phyloP scores from a whole-genome alignment of 192 early-diverging fungal genomes.

The Lobosporangium transversale region DNA sequence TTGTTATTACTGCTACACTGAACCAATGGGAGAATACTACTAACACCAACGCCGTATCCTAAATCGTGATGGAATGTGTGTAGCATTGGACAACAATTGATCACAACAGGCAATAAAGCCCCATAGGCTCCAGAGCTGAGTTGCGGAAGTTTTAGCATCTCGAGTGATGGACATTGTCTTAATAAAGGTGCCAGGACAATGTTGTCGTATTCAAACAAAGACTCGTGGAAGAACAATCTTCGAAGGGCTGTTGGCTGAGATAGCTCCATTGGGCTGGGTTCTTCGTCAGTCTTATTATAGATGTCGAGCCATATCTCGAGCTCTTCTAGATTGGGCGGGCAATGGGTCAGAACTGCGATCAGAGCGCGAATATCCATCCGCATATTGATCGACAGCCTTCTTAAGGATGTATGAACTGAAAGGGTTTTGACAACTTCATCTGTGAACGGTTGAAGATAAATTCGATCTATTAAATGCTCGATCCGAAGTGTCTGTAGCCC shows the following conservation, averaged over 20 bases:
- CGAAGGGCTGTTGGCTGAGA: neutral
- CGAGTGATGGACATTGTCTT: neutral
- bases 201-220: neutral
- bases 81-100: neutral
- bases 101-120: neutral
- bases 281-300: neutral
- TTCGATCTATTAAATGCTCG: neutral
- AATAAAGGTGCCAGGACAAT: neutral
- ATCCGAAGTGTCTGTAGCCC: neutral
- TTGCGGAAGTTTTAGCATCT: neutral
- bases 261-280: neutral
- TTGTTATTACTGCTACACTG: neutral
- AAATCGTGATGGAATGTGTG: neutral
- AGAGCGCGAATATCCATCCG: neutral
- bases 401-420: neutral
- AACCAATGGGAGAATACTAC: neutral
- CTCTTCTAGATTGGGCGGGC: neutral
- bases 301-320: neutral
- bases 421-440: neutral
- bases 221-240: neutral
- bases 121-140: neutral
- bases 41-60: neutral
- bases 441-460: conserved; percentile 1
- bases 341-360: neutral
- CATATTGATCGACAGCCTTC: neutral